These are phyloP conservation scores for Aureobasidium melanogenum DNA, from an alignment of 2,329 filamentous ascomycete species.

Conservation along the genomic window DNA sequence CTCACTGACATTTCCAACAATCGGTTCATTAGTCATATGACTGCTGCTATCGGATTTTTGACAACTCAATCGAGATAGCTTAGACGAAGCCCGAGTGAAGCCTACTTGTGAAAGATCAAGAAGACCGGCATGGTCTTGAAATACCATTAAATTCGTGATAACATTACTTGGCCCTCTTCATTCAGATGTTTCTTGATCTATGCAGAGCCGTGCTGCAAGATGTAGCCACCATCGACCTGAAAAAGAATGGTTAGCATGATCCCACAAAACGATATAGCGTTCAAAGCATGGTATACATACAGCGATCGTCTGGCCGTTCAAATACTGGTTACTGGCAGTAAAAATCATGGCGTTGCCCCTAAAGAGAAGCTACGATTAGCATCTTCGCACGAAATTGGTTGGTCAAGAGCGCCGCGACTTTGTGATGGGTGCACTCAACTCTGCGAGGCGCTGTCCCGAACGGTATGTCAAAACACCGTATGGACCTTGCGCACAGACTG, in stretches of 20 bases:
- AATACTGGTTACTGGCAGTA: constrained; percentile 40
- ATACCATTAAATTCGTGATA: neutral
- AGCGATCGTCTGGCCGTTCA: constrained; percentile 41
- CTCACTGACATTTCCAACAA: neutral
- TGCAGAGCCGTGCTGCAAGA: constrained; percentile 22
- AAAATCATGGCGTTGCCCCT: constrained; percentile 44
- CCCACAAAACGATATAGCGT: neutral
- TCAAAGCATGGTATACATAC: constrained; percentile 22
- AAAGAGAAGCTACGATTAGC: neutral
- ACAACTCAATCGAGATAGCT: too few relatives aligned
- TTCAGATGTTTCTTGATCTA: neutral
- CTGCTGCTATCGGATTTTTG: too few relatives aligned
- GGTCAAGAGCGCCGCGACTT: neutral
- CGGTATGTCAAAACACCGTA: too few relatives aligned
- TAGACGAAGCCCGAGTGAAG: too few relatives aligned
- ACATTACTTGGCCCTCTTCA: neutral
- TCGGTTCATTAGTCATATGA: too few relatives aligned
- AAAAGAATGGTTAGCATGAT: neutral
- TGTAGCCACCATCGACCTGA: constrained; percentile 44
- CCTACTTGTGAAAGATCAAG: too few relatives aligned
- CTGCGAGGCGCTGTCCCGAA: neutral
- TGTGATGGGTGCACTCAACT: too few relatives aligned
- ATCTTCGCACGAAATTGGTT: neutral
- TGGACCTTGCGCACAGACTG: too few relatives aligned
- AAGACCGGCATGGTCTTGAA: neutral